Conservation (phyloP, 352 stramenopile genomes). For the Pilasporangium apinafurcum region DNA sequence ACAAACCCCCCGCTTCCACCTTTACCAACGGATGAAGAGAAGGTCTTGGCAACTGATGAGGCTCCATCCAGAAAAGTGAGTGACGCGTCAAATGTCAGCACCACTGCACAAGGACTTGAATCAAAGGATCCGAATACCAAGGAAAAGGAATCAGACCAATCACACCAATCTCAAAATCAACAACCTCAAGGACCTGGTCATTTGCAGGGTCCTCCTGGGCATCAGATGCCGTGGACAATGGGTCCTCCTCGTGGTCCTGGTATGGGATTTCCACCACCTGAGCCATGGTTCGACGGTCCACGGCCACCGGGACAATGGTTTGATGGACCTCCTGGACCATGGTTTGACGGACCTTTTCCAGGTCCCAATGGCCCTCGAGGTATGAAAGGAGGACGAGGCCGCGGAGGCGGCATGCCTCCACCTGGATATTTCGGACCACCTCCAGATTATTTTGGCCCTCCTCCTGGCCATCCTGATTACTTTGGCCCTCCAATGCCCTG, state of each 20-base stretch:
- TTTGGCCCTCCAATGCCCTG: constrained; percentile 60
- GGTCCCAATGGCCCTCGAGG: constrained; percentile 24
- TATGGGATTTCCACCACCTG: constrained; percentile 52
- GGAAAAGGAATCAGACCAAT: constrained; percentile 10
- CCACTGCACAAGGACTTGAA: neutral
- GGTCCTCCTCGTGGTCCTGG: constrained; percentile 29
- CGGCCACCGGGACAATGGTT: too few relatives aligned
- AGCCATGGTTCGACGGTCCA: constrained; percentile 67
- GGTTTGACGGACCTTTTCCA: constrained; percentile 77
- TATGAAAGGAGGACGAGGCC: constrained; percentile 38
- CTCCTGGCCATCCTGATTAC: constrained; percentile 69
- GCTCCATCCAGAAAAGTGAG: constrained; percentile 6
- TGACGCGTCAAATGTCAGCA: constrained; percentile 1
- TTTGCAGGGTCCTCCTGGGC: constrained; percentile 19
- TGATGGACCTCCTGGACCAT: constrained; percentile 57
- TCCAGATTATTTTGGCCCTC: constrained; percentile 68
- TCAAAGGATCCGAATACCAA: constrained; percentile 2
- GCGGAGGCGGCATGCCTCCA: constrained; percentile 42
- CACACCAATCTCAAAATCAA: constrained; percentile 12
- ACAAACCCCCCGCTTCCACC: constrained; percentile 21
- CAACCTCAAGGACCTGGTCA: constrained; percentile 4
- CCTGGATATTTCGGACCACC: constrained; percentile 66
- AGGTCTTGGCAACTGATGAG: neutral
- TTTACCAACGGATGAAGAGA: constrained; percentile 22
- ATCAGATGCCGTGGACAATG: constrained; percentile 24